Base-by-base conservation (phyloP, 257 asterid genomes). In the Nicotiana otophora region DNA sequence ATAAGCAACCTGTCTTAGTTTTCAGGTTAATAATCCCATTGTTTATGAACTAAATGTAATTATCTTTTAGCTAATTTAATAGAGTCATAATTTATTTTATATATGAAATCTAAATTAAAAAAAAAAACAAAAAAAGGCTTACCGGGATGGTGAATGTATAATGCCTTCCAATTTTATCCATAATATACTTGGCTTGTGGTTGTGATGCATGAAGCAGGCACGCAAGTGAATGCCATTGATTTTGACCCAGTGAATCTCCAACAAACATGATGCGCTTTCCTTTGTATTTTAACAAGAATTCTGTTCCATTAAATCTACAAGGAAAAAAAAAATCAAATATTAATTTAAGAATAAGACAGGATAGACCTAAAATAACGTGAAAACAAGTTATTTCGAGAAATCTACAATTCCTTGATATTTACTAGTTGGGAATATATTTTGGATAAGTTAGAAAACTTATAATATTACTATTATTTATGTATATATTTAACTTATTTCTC, bases 221-320 rank as follows among this genome's bases (percentile, higher is more conserved):
- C 12, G 84, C 87, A 77, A 90, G 78, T 6, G 92, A 90, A 58
- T 83, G 85, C 91, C 91, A 90, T 5, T 90, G 91, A 72, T 89
- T 89, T 81, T 84, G 63, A 81, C 92, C 85, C n/a, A 89, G 12
- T 39, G 92, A 89, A 66, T 89, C 92, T 48, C 91, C 92, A 65
- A 89, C 88, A 68, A 89, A 87, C 91, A 87, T 83, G 81, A 89
- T 85, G 58, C 87, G 82, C 66, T 89, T 89, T 42, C 91, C 91
- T 53, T 68, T 83, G 77, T 86, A 5, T 16, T 65, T 87, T 33
- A 28, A 28, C 14, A 53, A 60, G 19, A 89, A 79, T 14, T 63
- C 63, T 0, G 36, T 80, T 30, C 87, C 89, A 75, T 83, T 78
- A 83, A 89, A 89, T 83, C 90, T 88, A 26, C n/a, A 83, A 23